Base-by-base conservation (phyloP, 2,329 filamentous ascomycete species). In the Apiospora kogelbergensis region DNA sequence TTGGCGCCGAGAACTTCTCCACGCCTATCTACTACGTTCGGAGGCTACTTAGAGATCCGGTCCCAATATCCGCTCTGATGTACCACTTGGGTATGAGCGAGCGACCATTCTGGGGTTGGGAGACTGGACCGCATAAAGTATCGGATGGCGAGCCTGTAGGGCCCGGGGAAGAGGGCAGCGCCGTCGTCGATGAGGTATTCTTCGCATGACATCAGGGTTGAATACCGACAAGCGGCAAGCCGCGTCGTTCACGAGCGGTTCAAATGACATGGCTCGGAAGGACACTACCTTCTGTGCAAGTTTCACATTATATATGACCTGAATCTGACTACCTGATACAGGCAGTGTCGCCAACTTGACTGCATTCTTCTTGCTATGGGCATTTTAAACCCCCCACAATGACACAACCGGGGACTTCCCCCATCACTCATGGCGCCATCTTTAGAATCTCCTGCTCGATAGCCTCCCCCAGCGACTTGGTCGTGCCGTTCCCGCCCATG, bases 381-480 rank as follows among this genome's bases (percentile, higher is more conserved):
- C 40, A 15, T 42, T 42, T 2, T 42, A 15, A 40, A 40, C 7
- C 37, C 37, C 37, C 37, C 3, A 9, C n/a, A n/a, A n/a, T n/a
- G n/a, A n/a, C n/a, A n/a, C n/a, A n/a, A n/a, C n/a, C n/a, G n/a
- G n/a, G 33, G 33, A 33, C 33, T 33, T 33, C 40, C 9, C 40
- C 40, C 40, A 44, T 20, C 42, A 33, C 48, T 30, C 15, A 37
- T 9, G 53, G 3, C 0, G 53, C 63, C 22, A 65, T 2, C 2
- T 40, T 57, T 45, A 69, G 53, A 37, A 80, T 77, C 67, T 79
- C 78, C 10, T 67, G 70, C 72, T 79, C 77, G 48, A 80, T 75
- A 1, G 88, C 88, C 41, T 86, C 83, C 1, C 89, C 90, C 22
- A 91, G 85, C 67, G 85, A 84, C 73, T 85, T 83, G 0, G 89